Evolutionary conservation across 805 yeast genomes (phyloP).

Genomic region (Metschnikowia cubensis): DNA sequence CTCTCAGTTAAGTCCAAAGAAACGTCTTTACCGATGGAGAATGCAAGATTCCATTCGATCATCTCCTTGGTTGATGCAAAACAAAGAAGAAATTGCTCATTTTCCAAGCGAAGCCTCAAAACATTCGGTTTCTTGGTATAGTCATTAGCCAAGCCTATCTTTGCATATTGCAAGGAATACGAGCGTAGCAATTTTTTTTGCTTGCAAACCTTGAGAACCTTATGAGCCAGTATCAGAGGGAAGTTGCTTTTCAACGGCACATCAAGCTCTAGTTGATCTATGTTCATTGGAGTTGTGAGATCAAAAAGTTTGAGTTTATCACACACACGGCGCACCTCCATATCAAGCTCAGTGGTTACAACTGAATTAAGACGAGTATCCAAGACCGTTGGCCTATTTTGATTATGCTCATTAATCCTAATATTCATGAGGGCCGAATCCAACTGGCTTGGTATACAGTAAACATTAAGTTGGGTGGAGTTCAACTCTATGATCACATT

Average conservation of each 20-base stretch:
- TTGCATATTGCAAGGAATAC: slow-evolving; percentile 80
- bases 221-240: background rate
- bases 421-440: slow-evolving; percentile 25
- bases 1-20: slow-evolving; percentile 72
- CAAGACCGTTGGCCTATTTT: background rate
- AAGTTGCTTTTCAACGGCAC: background rate
- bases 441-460: slow-evolving; percentile 37
- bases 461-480: slow-evolving; percentile 80
- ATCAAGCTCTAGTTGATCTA: background rate
- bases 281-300: background rate
- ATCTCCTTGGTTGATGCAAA: slow-evolving; percentile 60
- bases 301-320: slow-evolving; percentile 8
- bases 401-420: background rate
- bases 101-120: slow-evolving; percentile 73
- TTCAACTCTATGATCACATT: slow-evolving; percentile 67
- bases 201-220: slow-evolving; percentile 1
- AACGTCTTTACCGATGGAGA: slow-evolving; percentile 74
- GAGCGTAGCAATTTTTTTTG: slow-evolving; percentile 43
- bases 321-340: slow-evolving; percentile 9
- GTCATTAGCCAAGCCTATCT: slow-evolving; percentile 81
- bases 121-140: slow-evolving; percentile 68
- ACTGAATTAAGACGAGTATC: slow-evolving; percentile 8
- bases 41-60: slow-evolving; percentile 72
- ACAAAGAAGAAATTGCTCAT: slow-evolving; percentile 72
- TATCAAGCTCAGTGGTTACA: slow-evolving; percentile 12